Percentiles rank a stretch among this genome's conserved stretches.
phyloP scores from a whole-genome alignment of 2,329 filamentous ascomycete genomes.

The Volutella citrinella region DNA sequence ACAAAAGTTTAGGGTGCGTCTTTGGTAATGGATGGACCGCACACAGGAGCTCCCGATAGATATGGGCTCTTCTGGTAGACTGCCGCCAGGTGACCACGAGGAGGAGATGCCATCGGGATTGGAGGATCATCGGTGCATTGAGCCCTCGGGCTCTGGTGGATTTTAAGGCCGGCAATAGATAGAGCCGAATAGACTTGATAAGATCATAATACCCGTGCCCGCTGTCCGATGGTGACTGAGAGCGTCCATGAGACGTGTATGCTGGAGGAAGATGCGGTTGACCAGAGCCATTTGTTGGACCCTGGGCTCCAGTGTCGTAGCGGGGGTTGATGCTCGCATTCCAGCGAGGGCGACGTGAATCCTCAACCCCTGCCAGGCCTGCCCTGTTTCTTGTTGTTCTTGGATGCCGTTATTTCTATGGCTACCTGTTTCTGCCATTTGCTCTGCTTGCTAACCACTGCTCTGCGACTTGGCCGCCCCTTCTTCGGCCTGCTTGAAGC shows the following conservation, averaged over 20 bases:
- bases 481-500: no score
- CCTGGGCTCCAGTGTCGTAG: no score
- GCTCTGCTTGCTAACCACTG: no score
- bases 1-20: slow-evolving; percentile 34
- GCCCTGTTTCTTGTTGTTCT: no score
- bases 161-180: slow-evolving; percentile 30
- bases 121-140: slow-evolving; percentile 30
- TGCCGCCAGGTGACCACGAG: slow-evolving; percentile 23
- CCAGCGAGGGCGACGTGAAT: no score
- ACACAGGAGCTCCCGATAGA: slow-evolving; percentile 31
- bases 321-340: no score
- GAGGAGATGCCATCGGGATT: slow-evolving; percentile 26
- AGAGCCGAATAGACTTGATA: slow-evolving; percentile 34
- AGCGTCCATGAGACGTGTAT: background rate
- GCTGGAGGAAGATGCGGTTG: no score
- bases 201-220: slow-evolving; percentile 21
- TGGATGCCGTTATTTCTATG: no score
- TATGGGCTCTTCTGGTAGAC: slow-evolving; percentile 31
- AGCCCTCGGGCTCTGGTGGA: slow-evolving; percentile 22
- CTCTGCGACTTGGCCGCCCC: no score
- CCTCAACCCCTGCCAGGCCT: no score
- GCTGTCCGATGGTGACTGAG: background rate
- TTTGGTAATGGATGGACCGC: slow-evolving; percentile 34
- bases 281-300: no score
- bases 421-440: no score